These are phyloP conservation scores for Lignosus rhinocerotis DNA, from an alignment of 1,284 basidiomycete genomes.

Conservation along the genomic window DNA sequence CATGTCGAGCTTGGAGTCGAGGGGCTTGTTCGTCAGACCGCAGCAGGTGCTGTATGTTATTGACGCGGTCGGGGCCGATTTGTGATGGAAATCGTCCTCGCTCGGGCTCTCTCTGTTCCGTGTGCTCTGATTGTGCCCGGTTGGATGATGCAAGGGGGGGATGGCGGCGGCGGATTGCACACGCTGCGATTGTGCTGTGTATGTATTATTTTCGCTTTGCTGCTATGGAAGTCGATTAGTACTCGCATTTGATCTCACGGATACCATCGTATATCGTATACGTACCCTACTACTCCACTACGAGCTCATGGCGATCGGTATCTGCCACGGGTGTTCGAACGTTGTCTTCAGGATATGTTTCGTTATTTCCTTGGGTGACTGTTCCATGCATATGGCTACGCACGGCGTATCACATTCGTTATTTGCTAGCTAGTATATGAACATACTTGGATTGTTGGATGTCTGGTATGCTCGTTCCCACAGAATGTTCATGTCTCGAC, in stretches of 20 bases:
- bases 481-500: too few species aligned
- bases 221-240: conserved; percentile 13
- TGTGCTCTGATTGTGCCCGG: background rate
- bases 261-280: conserved; percentile 8
- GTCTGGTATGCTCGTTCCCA: too few species aligned
- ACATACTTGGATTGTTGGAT: too few species aligned
- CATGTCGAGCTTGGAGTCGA: conserved; percentile 57
- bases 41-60: conserved; percentile 83
- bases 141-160: background rate
- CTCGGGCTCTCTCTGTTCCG: background rate
- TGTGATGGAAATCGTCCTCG: conserved; percentile 20
- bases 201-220: conserved; percentile 5
- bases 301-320: too few species aligned
- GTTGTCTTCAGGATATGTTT: too few species aligned
- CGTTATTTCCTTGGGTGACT: too few species aligned
- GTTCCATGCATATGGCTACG: too few species aligned
- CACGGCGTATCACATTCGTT: too few species aligned
- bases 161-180: background rate
- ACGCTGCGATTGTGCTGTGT: background rate
- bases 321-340: too few species aligned
- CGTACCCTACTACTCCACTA: background rate
- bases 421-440: too few species aligned
- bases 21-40: conserved; percentile 77
- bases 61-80: conserved; percentile 59
- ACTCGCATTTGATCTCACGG: background rate